Conservation (phyloP, 108 stramenopile genomes). For the Skeletonema tropicum region DNA sequence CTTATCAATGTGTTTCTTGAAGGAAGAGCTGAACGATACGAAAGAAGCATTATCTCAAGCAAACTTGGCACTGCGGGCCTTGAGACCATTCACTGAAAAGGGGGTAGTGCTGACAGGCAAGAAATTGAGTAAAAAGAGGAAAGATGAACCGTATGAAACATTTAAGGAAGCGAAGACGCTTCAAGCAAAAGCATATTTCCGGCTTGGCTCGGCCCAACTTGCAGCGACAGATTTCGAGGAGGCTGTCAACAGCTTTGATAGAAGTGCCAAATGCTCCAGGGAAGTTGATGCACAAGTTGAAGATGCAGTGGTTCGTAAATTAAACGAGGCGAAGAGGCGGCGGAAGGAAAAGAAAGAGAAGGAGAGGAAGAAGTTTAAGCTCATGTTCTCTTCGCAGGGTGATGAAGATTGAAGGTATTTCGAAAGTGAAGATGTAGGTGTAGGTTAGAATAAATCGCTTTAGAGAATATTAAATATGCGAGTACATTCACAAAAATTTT, state of each 20-base stretch:
- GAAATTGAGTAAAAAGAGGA: conserved; percentile 24
- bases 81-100: conserved; percentile 62
- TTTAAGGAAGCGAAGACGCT: conserved; percentile 60
- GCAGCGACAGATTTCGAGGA: conserved; percentile 54
- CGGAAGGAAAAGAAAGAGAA: conserved; percentile 45
- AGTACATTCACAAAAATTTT: too few relatives aligned
- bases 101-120: conserved; percentile 49
- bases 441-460: too few relatives aligned
- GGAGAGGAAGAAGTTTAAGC: conserved; percentile 72
- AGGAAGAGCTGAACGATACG: conserved; percentile 34
- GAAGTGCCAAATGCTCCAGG: conserved; percentile 55
- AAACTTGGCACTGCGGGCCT: conserved; percentile 54
- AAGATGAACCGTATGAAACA: conserved; percentile 52
- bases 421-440: too few relatives aligned
- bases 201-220: conserved; percentile 71
- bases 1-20: conserved; percentile 64
- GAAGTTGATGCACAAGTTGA: conserved; percentile 47
- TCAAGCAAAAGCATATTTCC: conserved; percentile 83
- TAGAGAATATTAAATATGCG: too few relatives aligned
- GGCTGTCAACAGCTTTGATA: conserved; percentile 61
- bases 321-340: conserved; percentile 66
- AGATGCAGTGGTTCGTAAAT: conserved; percentile 55
- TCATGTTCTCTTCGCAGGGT: conserved; percentile 46
- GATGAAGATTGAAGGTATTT: neutral
- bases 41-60: conserved; percentile 62